Conservation (phyloP, 306 rosid genomes). For the Sechiopsis laciniata region DNA sequence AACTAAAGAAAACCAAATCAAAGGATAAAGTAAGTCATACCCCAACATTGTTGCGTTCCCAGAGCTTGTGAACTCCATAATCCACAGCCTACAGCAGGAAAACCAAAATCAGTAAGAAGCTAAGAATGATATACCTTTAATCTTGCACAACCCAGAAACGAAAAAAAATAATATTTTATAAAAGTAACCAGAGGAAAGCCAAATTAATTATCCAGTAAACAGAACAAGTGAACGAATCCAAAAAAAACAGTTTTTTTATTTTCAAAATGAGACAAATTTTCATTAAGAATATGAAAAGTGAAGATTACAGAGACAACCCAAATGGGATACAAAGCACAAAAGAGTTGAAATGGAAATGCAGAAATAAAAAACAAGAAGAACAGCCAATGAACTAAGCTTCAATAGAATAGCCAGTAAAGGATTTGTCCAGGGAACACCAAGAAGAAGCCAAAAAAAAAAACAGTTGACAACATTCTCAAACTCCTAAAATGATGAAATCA, state of each 20-base stretch:
- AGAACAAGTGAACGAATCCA: not conserved
- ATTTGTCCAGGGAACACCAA: no score
- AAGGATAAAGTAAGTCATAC: conserved; percentile 29
- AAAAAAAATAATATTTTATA: not conserved
- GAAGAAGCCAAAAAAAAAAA: not conserved
- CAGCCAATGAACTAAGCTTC: no score
- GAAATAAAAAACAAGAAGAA: no score
- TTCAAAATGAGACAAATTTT: no score
- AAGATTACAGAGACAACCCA: no score
- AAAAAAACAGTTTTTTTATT: no score
- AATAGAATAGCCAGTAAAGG: no score
- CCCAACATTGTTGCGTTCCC: conserved; percentile 95
- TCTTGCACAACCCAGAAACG: not conserved
- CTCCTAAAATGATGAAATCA: conserved; percentile 8
- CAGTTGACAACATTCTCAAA: not conserved
- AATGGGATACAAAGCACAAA: no score
- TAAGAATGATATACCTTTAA: not conserved
- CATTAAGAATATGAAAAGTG: no score
- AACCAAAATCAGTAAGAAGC: not conserved
- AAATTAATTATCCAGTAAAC: not conserved
- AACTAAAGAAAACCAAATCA: conserved; percentile 6
- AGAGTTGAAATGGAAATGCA: no score
- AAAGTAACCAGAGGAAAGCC: not conserved
- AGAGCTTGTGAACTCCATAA: conserved; percentile 85
- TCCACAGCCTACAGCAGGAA: conserved; percentile 73